Evolutionary conservation across 768 basidiomycete species (phyloP).

Genomic region (Tricholoma sp.): DNA sequence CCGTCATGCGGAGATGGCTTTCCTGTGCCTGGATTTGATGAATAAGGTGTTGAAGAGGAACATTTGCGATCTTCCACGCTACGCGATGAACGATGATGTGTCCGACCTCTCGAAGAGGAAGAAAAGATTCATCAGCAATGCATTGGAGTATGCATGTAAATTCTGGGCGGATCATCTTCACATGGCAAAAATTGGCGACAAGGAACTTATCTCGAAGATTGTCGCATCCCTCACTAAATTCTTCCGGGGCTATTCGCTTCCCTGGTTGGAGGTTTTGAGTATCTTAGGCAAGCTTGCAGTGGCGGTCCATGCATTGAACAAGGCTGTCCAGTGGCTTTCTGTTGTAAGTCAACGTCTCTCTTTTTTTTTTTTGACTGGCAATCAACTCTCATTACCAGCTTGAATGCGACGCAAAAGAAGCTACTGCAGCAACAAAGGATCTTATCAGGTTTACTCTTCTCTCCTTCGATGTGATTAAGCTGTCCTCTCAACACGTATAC

Average conservation of each 20-base stretch:
- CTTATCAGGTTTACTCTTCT: too few relatives aligned
- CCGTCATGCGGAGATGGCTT: conserved; percentile 5
- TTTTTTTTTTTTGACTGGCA: too few relatives aligned
- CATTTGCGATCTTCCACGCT: conserved; percentile 4
- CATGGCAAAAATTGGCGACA: background rate
- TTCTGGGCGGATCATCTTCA: conserved; percentile 12
- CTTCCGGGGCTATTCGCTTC: background rate
- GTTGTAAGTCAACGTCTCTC: too few relatives aligned
- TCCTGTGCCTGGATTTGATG: conserved; percentile 7
- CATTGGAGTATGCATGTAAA: conserved; percentile 10
- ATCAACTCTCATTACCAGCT: too few relatives aligned
- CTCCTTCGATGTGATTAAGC: too few relatives aligned
- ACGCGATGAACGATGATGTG: background rate
- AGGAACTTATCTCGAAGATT: background rate
- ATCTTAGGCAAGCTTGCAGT: background rate
- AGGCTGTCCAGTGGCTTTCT: too few relatives aligned
- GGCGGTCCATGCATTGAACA: background rate
- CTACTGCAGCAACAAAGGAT: too few relatives aligned
- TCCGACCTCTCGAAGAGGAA: background rate
- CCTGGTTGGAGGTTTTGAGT: background rate
- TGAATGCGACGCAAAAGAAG: too few relatives aligned
- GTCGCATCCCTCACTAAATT: background rate
- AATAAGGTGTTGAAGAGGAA: background rate
- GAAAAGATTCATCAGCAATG: background rate
- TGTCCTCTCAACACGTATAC: too few relatives aligned